phyloP scores from a whole-genome alignment of 768 basidiomycete species.

The Cyclocybe cylindracea region DNA sequence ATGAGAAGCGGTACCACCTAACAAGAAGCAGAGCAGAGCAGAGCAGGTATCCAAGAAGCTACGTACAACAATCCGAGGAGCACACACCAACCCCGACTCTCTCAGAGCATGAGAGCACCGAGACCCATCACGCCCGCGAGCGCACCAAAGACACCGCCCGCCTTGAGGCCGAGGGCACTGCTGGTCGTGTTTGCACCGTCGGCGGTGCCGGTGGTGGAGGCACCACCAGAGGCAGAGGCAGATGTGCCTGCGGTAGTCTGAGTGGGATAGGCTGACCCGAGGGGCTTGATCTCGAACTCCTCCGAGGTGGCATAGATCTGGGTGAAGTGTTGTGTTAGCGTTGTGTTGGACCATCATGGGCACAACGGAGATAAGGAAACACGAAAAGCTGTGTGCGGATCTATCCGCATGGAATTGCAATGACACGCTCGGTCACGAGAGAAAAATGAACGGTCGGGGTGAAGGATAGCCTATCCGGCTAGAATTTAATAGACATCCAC shows the following conservation, averaged over 20 bases:
- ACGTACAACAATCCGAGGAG: too few species aligned
- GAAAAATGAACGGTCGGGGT: background rate
- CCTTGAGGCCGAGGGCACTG: background rate
- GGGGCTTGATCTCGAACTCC: conserved; percentile 61
- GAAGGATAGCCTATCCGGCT: background rate
- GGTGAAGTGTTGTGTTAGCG: background rate
- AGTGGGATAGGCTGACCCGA: conserved; percentile 53
- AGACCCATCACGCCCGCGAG: too few species aligned
- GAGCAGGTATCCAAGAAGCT: too few species aligned
- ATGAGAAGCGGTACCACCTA: too few species aligned
- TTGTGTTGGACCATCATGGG: background rate
- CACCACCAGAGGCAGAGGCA: conserved; percentile 24
- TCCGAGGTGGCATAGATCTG: conserved; percentile 60
- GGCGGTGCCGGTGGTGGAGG: conserved; percentile 19
- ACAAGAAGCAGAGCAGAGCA: too few species aligned
- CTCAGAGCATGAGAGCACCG: too few species aligned
- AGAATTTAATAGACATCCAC: background rate
- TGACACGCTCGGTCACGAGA: background rate
- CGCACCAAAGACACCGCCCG: too few species aligned
- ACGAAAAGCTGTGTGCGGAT: background rate
- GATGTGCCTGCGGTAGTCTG: conserved; percentile 31
- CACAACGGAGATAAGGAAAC: background rate
- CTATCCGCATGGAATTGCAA: background rate
- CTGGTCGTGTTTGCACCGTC: conserved; percentile 3
- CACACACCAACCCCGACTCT: too few species aligned